These are phyloP conservation scores for Limnanthes douglasii DNA, from an alignment of 345 rosid genomes.

Conservation along the genomic window DNA sequence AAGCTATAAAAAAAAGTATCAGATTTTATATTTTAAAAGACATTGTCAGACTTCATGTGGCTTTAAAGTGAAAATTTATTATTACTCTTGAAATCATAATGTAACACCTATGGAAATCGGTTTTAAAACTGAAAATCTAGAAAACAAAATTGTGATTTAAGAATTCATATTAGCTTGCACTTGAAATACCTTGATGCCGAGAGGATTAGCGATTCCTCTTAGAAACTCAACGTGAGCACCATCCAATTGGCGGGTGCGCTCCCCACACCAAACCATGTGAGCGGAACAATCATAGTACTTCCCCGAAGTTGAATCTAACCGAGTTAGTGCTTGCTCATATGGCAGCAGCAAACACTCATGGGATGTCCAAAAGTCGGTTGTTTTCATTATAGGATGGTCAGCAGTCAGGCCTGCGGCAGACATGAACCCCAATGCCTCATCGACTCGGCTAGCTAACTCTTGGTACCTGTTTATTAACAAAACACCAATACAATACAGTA, in stretches of 20 bases:
- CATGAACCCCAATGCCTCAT: slow-evolving; percentile 60
- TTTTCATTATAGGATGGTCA: slow-evolving; percentile 43
- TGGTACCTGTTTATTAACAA: slow-evolving; percentile 31
- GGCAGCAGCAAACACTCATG: slow-evolving; percentile 55
- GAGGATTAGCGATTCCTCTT: slow-evolving; percentile 46
- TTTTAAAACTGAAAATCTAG: too few relatives aligned
- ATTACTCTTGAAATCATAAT: too few relatives aligned
- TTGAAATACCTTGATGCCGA: slow-evolving; percentile 35
- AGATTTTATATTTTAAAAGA: too few relatives aligned
- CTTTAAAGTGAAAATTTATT: too few relatives aligned
- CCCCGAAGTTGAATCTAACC: slow-evolving; percentile 47
- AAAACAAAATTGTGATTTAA: too few relatives aligned
- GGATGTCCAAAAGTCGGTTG: slow-evolving; percentile 58
- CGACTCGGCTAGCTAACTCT: slow-evolving; percentile 37
- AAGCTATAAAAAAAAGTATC: too few relatives aligned
- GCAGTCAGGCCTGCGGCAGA: slow-evolving; percentile 41
- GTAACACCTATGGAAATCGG: too few relatives aligned
- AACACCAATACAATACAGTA: too few relatives aligned
- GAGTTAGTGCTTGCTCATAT: slow-evolving; percentile 43
- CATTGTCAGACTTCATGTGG: too few relatives aligned
- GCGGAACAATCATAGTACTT: slow-evolving; percentile 47
- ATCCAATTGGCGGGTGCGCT: slow-evolving; percentile 48
- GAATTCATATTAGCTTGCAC: too few relatives aligned
- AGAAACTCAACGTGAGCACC: slow-evolving; percentile 51
- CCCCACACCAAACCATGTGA: slow-evolving; percentile 57